Conservation (phyloP, 345 rosid species). For the Turritis glabra region DNA sequence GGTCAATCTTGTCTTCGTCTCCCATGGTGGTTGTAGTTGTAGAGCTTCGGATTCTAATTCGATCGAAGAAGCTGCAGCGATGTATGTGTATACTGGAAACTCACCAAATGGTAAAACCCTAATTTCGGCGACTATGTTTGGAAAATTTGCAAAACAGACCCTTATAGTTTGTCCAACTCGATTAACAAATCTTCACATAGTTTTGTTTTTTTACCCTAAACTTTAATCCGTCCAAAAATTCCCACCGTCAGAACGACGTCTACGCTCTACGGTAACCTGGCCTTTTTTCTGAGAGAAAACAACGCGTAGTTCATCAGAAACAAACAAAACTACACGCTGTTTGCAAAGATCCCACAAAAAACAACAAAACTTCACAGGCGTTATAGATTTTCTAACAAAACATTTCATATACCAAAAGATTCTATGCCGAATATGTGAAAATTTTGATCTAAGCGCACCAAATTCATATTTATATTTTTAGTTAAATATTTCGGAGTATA, state of each 20-base stretch:
- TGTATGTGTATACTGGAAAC: background rate
- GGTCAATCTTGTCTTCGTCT: background rate
- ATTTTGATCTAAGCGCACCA: background rate
- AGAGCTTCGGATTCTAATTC: background rate
- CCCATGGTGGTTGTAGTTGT: conserved; percentile 19
- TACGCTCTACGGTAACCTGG: background rate
- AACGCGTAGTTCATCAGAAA: background rate
- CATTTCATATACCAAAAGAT: too few species aligned
- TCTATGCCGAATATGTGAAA: too few species aligned
- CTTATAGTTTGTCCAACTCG: background rate
- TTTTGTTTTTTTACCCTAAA: background rate
- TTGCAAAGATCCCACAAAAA: background rate
- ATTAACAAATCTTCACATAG: too few species aligned
- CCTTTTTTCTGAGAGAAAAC: background rate
- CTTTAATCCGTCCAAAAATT: background rate
- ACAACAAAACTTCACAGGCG: too few species aligned
- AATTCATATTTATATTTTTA: background rate
- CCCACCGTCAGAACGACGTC: conserved; percentile 11
- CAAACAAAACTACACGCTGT: background rate
- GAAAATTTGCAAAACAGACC: conserved; percentile 2
- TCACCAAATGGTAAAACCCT: conserved; percentile 9
- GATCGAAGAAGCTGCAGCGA: background rate
- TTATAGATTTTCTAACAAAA: too few species aligned
- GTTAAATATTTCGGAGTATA: background rate
- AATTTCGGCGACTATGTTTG: background rate